Evolutionary conservation across 2,329 filamentous ascomycete genomes (phyloP).

Genomic region (Fusarium domesticum): DNA sequence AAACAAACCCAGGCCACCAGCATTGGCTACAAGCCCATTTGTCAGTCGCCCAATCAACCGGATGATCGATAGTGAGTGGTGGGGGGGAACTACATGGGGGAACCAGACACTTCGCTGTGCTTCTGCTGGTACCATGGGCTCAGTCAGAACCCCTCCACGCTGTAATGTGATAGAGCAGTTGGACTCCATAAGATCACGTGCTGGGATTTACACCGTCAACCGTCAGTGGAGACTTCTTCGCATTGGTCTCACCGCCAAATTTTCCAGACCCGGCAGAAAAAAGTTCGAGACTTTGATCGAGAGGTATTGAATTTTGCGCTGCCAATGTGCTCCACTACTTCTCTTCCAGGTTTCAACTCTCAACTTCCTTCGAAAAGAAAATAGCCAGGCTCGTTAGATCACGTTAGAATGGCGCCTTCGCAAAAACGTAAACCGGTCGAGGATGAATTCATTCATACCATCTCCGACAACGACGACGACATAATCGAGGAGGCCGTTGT

Average conservation of each 20-base stretch:
- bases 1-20: slow-evolving; percentile 29
- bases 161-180: slow-evolving; percentile 9
- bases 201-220: background rate
- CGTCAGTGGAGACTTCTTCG: background rate
- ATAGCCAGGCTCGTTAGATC: slow-evolving; percentile 3
- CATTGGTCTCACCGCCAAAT: slow-evolving; percentile 32
- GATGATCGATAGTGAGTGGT: slow-evolving; percentile 13
- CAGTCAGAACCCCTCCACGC: slow-evolving; percentile 12
- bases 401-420: slow-evolving; percentile 43
- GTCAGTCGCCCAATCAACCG: slow-evolving; percentile 34
- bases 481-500: slow-evolving; percentile 48
- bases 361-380: slow-evolving; percentile 14
- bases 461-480: slow-evolving; percentile 56
- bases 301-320: background rate
- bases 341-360: slow-evolving; percentile 16
- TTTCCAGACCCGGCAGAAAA: slow-evolving; percentile 34
- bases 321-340: slow-evolving; percentile 16
- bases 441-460: slow-evolving; percentile 59
- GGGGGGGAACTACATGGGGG: slow-evolving; percentile 24
- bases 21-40: slow-evolving; percentile 19
- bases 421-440: slow-evolving; percentile 49
- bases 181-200: slow-evolving; percentile 20
- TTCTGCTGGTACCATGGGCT: slow-evolving; percentile 11
- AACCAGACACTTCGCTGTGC: slow-evolving; percentile 11
- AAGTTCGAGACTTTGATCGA: slow-evolving; percentile 21